These are phyloP conservation scores for Mycena vulgaris DNA, from an alignment of 768 basidiomycete genomes.

Conservation along the genomic window DNA sequence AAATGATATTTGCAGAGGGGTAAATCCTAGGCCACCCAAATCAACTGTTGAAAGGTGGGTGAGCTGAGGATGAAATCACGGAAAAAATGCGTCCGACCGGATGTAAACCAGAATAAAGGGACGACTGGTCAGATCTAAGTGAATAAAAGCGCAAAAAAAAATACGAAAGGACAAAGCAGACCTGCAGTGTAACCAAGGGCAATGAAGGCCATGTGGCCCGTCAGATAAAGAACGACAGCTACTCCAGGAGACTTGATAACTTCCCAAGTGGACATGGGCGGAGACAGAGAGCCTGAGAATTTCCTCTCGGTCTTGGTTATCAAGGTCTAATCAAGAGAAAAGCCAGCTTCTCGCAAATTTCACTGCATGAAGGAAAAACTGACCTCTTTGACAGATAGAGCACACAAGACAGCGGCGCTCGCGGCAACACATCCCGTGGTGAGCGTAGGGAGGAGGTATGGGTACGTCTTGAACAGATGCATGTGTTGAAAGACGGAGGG, in stretches of 20 bases:
- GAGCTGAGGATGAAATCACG: constrained; percentile 14
- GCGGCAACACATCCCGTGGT: constrained; percentile 10
- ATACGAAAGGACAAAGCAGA: no score
- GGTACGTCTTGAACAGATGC: constrained; percentile 21
- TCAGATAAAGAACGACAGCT: constrained; percentile 12
- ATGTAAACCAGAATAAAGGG: constrained; percentile 25
- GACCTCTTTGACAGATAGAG: constrained; percentile 22
- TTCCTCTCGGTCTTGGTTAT: constrained; percentile 20
- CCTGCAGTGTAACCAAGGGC: constrained; percentile 23
- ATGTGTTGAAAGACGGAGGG: constrained; percentile 20
- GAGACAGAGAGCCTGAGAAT: constrained; percentile 7
- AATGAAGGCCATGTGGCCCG: constrained; percentile 11
- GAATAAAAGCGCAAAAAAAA: no score
- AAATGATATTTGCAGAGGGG: constrained; percentile 24
- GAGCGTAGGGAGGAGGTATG: constrained; percentile 19
- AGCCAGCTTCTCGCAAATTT: no score
- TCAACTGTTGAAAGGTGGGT: constrained; percentile 10
- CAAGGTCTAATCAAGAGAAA: constrained; percentile 16
- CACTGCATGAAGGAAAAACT: no score
- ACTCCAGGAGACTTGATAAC: constrained; percentile 24
- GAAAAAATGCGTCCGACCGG: constrained; percentile 10
- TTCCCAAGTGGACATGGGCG: constrained; percentile 20
- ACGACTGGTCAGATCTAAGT: no score
- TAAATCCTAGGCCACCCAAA: constrained; percentile 23
- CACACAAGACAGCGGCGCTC: constrained; percentile 12